phyloP scores from a whole-genome alignment of 768 basidiomycete species.

The Cyclocybe aegerita region DNA sequence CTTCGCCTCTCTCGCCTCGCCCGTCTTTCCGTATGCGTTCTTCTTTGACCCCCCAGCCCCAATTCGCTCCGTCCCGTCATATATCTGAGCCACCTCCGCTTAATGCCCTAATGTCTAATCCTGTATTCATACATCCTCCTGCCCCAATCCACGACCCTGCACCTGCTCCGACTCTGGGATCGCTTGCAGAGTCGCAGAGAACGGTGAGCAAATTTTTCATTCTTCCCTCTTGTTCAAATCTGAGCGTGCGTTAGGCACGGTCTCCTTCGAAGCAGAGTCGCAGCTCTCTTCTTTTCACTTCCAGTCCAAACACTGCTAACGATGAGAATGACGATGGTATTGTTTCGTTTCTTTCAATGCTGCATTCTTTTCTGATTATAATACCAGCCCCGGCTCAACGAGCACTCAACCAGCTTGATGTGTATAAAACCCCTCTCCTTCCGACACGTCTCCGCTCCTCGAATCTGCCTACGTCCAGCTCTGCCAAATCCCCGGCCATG shows the following conservation, averaged over 20 bases:
- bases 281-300: constrained; percentile 49
- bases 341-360: constrained; percentile 1
- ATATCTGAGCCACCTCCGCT: constrained; percentile 72
- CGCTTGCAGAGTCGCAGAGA: constrained; percentile 56
- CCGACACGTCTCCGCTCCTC: constrained; percentile 55
- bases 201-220: constrained; percentile 38
- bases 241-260: constrained; percentile 33
- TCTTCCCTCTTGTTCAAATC: constrained; percentile 5
- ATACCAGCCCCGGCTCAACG: constrained; percentile 57
- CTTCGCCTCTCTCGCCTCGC: constrained; percentile 36
- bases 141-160: constrained; percentile 24
- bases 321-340: constrained; percentile 26
- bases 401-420: constrained; percentile 69
- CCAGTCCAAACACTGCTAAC: constrained; percentile 29
- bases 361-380: constrained; percentile 4
- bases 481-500: constrained; percentile 52
- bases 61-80: constrained; percentile 35
- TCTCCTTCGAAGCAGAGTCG: constrained; percentile 56
- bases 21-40: constrained; percentile 63
- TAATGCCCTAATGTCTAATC: constrained; percentile 58
- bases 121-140: constrained; percentile 69
- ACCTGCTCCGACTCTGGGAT: constrained; percentile 52
- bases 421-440: constrained; percentile 77
- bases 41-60: constrained; percentile 71
- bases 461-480: constrained; percentile 27